Conservation (phyloP, 306 rosid genomes). For the Medicago lupulina region DNA sequence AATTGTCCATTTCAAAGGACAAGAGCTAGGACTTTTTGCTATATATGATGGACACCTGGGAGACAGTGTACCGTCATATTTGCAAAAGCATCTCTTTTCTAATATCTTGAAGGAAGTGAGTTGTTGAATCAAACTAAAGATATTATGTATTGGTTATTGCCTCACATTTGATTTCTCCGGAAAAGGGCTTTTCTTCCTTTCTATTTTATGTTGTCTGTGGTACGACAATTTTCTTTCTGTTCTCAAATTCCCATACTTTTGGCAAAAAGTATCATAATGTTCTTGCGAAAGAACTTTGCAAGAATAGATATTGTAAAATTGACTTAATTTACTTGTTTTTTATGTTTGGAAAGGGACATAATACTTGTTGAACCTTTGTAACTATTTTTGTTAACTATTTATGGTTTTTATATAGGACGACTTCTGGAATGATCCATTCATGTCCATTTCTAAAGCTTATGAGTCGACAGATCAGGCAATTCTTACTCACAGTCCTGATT, state of each 20-base stretch:
- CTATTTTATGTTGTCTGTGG: background rate
- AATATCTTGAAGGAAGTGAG: slow-evolving; percentile 89
- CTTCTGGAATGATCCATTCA: slow-evolving; percentile 65
- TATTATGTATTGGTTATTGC: slow-evolving; percentile 1
- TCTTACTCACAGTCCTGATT: slow-evolving; percentile 75
- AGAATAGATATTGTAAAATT: background rate
- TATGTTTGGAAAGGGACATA: background rate
- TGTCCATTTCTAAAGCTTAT: slow-evolving; percentile 65
- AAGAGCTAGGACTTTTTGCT: slow-evolving; percentile 83
- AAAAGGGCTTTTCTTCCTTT: background rate
- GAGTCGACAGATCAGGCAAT: slow-evolving; percentile 72
- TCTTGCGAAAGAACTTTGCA: background rate
- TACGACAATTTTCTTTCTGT: background rate
- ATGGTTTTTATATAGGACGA: slow-evolving; percentile 56
- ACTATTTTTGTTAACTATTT: slow-evolving; percentile 6
- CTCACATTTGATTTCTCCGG: background rate
- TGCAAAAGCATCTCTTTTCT: slow-evolving; percentile 76
- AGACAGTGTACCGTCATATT: slow-evolving; percentile 80
- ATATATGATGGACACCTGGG: slow-evolving; percentile 87
- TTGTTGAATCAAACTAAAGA: slow-evolving; percentile 39
- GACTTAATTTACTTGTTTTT: background rate
- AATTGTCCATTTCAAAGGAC: slow-evolving; percentile 59
- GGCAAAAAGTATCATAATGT: background rate
- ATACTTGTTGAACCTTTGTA: slow-evolving; percentile 14
- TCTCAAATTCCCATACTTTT: background rate